Conservation (phyloP, 768 basidiomycete species). For the Rhizopogon salebrosus region DNA sequence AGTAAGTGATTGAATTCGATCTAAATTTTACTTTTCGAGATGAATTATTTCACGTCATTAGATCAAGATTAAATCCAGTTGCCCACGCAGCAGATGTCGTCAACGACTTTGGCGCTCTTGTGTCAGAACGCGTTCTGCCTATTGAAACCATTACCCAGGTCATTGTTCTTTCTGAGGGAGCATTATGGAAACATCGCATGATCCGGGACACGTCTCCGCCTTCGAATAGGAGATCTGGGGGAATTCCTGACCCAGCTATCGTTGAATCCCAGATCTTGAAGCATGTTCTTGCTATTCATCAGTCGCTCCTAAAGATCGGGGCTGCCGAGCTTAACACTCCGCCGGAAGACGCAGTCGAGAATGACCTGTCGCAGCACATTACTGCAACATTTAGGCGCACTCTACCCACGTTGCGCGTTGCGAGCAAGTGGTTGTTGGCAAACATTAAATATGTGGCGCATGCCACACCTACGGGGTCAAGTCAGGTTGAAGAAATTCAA, state of each 20-base stretch:
- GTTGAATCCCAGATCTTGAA: conserved; percentile 63
- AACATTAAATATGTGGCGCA: conserved; percentile 67
- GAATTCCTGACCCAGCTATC: conserved; percentile 23
- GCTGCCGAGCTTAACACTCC: conserved; percentile 52
- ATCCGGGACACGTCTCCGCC: conserved; percentile 43
- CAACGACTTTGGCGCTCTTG: conserved; percentile 53
- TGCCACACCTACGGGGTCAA: conserved; percentile 29
- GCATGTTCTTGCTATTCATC: conserved; percentile 64
- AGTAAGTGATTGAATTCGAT: conserved; percentile 36
- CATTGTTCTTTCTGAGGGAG: conserved; percentile 70
- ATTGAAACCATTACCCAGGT: conserved; percentile 73
- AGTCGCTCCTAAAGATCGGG: conserved; percentile 61
- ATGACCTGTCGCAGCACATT: conserved; percentile 75
- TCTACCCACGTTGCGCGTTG: conserved; percentile 81
- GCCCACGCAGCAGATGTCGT: conserved; percentile 44
- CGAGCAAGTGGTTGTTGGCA: conserved; percentile 82
- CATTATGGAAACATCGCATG: conserved; percentile 82
- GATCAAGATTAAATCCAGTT: conserved; percentile 39
- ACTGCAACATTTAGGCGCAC: conserved; percentile 82
- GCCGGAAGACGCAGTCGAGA: conserved; percentile 46
- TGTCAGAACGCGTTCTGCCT: conserved; percentile 66
- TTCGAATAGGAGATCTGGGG: conserved; percentile 20
- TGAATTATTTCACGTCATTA: conserved; percentile 7
- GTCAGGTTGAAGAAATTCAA: background rate
- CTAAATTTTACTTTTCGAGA: background rate